phyloP scores from a whole-genome alignment of 768 basidiomycete species.

The Dioszegia crocea region DNA sequence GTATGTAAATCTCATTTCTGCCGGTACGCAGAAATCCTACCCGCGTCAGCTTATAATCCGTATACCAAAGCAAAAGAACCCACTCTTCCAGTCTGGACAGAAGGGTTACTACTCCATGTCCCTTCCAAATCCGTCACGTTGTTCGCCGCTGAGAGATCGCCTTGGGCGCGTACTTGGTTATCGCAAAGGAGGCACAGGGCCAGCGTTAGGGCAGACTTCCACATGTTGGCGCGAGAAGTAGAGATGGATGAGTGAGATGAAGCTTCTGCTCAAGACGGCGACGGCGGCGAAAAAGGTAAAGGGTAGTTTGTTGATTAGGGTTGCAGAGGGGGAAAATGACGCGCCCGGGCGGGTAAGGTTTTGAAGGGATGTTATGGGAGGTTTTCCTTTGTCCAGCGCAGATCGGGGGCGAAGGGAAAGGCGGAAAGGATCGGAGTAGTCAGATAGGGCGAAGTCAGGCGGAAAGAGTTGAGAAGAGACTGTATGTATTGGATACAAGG shows the following conservation, averaged over 20 bases:
- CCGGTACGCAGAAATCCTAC: conserved; percentile 79
- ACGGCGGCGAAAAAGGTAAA: no score
- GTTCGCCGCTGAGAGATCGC: conserved; percentile 44
- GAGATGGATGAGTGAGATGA: not conserved
- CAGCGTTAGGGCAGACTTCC: conserved; percentile 2
- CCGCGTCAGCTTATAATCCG: conserved; percentile 3
- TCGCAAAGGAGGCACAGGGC: conserved; percentile 6
- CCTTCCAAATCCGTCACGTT: conserved; percentile 70
- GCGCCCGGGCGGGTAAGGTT: conserved; percentile 8
- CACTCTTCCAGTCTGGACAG: conserved; percentile 76
- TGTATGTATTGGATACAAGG: no score
- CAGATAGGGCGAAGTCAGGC: not conserved
- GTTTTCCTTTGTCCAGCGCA: no score
- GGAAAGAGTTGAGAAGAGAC: no score
- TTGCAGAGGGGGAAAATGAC: not conserved
- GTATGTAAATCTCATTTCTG: conserved; percentile 74
- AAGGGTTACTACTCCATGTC: conserved; percentile 75
- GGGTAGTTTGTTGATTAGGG: no score
- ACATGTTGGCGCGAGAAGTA: not conserved
- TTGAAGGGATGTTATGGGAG: no score
- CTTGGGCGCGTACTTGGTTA: conserved; percentile 24
- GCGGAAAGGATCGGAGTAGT: not conserved
- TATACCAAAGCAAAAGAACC: conserved; percentile 50
- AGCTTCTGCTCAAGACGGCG: no score
- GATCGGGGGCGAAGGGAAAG: no score